phyloP scores from a whole-genome alignment of 257 asterid species.

The Petunia axillaris region DNA sequence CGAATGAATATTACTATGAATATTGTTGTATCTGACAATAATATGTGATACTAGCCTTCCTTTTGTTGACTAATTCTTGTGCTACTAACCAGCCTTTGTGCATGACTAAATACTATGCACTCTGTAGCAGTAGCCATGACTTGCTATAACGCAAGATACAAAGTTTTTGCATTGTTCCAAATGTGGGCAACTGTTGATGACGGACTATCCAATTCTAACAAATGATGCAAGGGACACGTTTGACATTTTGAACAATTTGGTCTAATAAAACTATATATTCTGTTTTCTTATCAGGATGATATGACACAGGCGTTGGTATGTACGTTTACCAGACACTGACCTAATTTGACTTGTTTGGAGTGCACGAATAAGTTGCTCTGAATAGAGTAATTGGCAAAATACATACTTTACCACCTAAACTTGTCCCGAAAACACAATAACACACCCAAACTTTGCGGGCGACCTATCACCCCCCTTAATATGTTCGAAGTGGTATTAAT shows the following conservation, averaged over 20 bases:
- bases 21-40: slow-evolving; percentile 9
- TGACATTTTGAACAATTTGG: background rate
- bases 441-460: too few species aligned
- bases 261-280: background rate
- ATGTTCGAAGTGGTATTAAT: too few species aligned
- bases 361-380: background rate
- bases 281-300: background rate
- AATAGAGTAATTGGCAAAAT: too few species aligned
- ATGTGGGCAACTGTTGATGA: too few species aligned
- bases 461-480: too few species aligned
- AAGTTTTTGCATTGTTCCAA: background rate
- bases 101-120: background rate
- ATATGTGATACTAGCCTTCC: background rate
- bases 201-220: background rate
- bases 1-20: background rate
- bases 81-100: background rate
- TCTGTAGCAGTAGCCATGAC: background rate
- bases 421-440: too few species aligned
- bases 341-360: background rate
- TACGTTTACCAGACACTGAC: too few species aligned
- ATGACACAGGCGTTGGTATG: background rate
- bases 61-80: background rate
- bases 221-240: background rate
- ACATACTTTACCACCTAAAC: too few species aligned
- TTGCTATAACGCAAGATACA: background rate